These are phyloP conservation scores for Aspergillus fructus DNA, from an alignment of 2,329 filamentous ascomycete genomes.

Conservation along the genomic window DNA sequence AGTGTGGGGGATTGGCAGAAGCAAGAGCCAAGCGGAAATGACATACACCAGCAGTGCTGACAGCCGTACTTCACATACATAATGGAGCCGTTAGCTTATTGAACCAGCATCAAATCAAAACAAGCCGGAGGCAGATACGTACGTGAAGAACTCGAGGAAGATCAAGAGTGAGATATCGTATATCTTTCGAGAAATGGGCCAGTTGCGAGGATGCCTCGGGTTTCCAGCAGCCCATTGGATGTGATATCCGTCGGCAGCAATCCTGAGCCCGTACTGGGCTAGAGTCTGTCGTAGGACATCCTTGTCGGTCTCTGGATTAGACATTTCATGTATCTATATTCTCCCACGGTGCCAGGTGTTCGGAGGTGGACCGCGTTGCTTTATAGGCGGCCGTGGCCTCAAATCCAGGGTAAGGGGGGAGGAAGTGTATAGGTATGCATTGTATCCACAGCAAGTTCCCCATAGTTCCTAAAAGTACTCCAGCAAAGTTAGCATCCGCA, in stretches of 20 bases:
- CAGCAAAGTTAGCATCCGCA: constrained; percentile 7
- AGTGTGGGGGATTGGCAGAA: not conserved
- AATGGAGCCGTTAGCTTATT: constrained; percentile 14
- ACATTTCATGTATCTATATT: constrained; percentile 10
- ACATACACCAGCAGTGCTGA: constrained; percentile 37
- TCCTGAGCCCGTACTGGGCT: constrained; percentile 26
- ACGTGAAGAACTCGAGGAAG: constrained; percentile 33
- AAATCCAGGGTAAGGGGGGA: not conserved
- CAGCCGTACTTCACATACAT: constrained; percentile 28
- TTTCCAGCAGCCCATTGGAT: constrained; percentile 33
- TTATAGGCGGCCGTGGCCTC: not conserved
- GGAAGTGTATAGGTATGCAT: not conserved
- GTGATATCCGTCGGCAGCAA: constrained; percentile 30
- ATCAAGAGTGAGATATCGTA: constrained; percentile 31
- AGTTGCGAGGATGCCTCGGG: constrained; percentile 33
- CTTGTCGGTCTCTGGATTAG: constrained; percentile 16
- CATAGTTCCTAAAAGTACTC: constrained; percentile 6
- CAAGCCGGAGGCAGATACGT: constrained; percentile 1
- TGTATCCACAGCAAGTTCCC: not conserved
- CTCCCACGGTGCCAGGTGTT: not conserved
- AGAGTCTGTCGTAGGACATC: constrained; percentile 21
- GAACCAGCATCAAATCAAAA: not conserved
- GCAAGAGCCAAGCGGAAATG: not conserved
- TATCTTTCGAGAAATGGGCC: constrained; percentile 26
- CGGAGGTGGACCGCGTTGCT: not conserved